Base-by-base conservation (phyloP, 2,329 filamentous ascomycete species). In the Apiospora rasikravindrae region DNA sequence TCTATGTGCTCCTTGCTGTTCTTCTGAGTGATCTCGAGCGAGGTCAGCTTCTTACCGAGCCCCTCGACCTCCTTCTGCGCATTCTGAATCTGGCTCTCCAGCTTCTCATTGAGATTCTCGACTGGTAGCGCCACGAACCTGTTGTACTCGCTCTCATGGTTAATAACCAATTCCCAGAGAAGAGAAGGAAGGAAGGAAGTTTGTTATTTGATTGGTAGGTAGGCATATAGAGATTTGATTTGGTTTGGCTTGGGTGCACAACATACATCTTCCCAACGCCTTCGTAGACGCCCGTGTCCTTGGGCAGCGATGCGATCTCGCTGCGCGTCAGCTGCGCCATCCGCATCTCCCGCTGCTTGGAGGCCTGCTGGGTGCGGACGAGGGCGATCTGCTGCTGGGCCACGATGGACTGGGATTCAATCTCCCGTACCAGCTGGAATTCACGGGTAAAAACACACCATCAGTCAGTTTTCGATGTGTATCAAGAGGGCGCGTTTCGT, bases 181-280 rank as follows among this genome's bases (percentile, higher is more conserved):
- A 70, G 64, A 3, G 19, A 22, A 71, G 69, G 33, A 6, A 6
- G 33, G 33, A n/a, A n/a, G n/a, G n/a, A n/a, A 3, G 5, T 37
- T 29, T 61, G 53, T 49, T 69, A 42, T 42, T 42, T 49, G 69
- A 37, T 37, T 37, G 33, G 33, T 37, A 37, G 33, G 33, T 37
- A 5, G 33, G 33, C 8, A 37, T 5, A 37, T 37, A 7, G 33
- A 37, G 33, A 37, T 37, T 37, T 37, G n/a, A n/a, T 7, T 73
- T 70, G 70, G 69, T 33, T 37, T 19, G 16, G 22, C 11, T 19
- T 22, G n/a, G n/a, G n/a, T n/a, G 71, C 24, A 70, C 47, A 70
- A 84, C 91, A 78, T 83, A 98, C 96, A 99, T 98, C 85, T 98
- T 99, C 69, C 96, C 96, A 14, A 98, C 93, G 7, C 96, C 96